Base-by-base conservation (phyloP, 176 grass and related monocot species). In the Saccharum spontaneum region DNA sequence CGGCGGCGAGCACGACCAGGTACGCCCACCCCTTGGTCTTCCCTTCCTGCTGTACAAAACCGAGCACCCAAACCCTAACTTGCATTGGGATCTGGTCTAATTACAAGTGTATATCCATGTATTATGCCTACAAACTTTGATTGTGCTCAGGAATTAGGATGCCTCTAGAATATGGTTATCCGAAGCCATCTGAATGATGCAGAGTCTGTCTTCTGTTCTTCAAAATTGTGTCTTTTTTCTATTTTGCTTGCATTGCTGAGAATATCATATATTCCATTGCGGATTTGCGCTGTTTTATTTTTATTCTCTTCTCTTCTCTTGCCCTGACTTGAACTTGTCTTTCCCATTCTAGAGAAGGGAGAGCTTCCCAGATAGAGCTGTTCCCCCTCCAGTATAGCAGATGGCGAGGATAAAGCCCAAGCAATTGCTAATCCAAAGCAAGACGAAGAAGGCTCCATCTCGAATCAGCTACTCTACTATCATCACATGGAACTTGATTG, bases 361-460 rank as follows among this genome's bases (percentile, higher is more conserved):
- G 54, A 64, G 28, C 71, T 82, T 75, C 6, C 26, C 30, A 48
- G 15, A 13, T 6, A 75, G 66, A 18, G 14, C 66, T 73, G 68
- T 82, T 15, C 73, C 8, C 14, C 8, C 72, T 66, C 24, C 26
- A 59, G 15, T 79, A 45, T 60, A 40, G 36, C 68, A 68, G 73
- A 94, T 94, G 92, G 90, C 85, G 54, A 92, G 92, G 73, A 92
- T 94, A 85, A 94, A 94, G 68, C 92, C 92, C 0, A 91, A 92
- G 77, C 92, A 94, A 70, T 69, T 94, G 68, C 83, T 94, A 76
- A 89, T 94, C 50, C 92, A 90, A 80, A 94, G 92, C 83, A 94
- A 94, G 76, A 80, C 83, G 12, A 94, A 94, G 89, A 94, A 92
- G 67, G 82, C 38, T 8, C 92, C 90, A 17, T 86, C 87, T 66